Evolutionary conservation across 129 eudicot genomes (phyloP), one percentile per base, ranked within the genome.

Genomic region (Artemisia argyi): DNA sequence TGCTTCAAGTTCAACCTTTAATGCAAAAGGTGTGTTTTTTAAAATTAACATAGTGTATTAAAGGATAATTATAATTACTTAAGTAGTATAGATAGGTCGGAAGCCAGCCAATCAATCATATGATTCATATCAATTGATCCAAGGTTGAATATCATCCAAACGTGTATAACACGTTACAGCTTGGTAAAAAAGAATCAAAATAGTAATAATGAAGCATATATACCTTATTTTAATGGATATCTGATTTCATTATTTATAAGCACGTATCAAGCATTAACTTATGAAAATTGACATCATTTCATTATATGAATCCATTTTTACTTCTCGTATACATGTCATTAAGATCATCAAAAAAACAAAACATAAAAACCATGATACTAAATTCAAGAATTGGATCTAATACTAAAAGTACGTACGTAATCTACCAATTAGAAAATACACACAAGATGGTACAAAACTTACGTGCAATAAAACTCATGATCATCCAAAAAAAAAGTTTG

Each of bases 241-340:
- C 15, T 30, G 66, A 24, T 13, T 15, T 39, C 46, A 39, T 30
- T 61, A 13, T 61, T 61, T n/a, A 26, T 15, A 30, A 30, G 66
- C 66, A 61, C 30, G 47, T 61, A 61, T 28, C 48, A 61, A 61
- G 12, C 66, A 28, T 61, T 32, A 61, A 13, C 14, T 57, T 61
- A 12, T 14, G 15, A 28, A 26, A 14, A 28, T 1, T 28, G 66
- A 14, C 13, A 26, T 13, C 7, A 9, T 22, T 61, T 61, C 15
- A 58, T 13, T 58, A 30, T 30, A 30, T 4, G 6, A 3, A 30
- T 30, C 1, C 35, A 3, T 30, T 30, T 30, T 30, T 30, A 30
- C 35, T 30, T 0, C 35, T 30, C 46, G 11, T 39, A 39, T 39
- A 8, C 46, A 39, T 39, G 46, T 39, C 10, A 39, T 7, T 2